Evolutionary conservation across 2,329 filamentous ascomycete genomes (phyloP), one percentile per base, ranked within the genome.

Genomic region (Hortaea werneckii): DNA sequence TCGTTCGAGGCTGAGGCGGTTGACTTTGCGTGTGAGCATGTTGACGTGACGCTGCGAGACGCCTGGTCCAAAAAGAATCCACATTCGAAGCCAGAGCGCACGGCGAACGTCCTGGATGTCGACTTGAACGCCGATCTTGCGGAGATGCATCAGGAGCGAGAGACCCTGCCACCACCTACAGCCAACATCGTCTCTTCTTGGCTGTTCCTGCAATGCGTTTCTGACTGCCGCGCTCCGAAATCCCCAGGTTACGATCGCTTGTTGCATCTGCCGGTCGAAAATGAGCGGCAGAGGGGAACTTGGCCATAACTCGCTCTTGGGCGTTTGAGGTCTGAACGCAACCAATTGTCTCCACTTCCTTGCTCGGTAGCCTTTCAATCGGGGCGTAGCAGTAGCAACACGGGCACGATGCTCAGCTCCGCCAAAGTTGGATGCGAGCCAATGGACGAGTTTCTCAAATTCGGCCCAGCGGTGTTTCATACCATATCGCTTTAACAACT

Each of bases 401-500:
- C 26, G 43, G n/a, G 20, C 29, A 2, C 10, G 6, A 12, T 29
- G 32, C 30, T 34, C 30, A 34, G 30, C n/a, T 2, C 7, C 39
- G 26, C 9, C n/a, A 35, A 58, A 57, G 9, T 47, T 47, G 8
- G 52, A 57, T 5, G 68, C 66, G 3, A 83, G 67, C 75, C 70
- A 76, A 38, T 74, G 53, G 9, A 72, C 66, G 27, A 80, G 64
- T 20, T 68, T 68, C 47, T 69, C 67, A 6, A 82, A 63, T 29
- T 76, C 73, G 10, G 70, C 57, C 55, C 78, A 71, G 11, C 70
- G 67, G 6, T 72, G 66, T 6, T 65, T 58, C 75, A 79, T 81
- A 4, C 79, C 80, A 40, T 77, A 70, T 28, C 79, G 72, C 40
- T 75, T 75, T 37, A 83, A 56, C 7, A 80, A 65, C 56, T 82